Evolutionary conservation across 768 basidiomycete species (phyloP).

Genomic region (Suillus clintonianus): DNA sequence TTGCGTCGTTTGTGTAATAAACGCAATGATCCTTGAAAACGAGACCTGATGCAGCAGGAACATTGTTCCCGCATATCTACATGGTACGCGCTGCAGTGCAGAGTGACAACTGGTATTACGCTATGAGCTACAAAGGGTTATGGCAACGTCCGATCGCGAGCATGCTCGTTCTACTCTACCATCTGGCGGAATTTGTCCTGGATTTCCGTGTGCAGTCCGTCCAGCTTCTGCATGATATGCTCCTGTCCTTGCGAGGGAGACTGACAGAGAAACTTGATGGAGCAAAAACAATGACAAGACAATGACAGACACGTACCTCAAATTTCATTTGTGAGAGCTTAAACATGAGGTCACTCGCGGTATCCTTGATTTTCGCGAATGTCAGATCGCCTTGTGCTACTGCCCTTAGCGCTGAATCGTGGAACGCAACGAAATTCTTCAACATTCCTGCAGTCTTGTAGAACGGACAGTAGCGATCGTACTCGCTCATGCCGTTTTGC

Average conservation of each 20-base stretch:
- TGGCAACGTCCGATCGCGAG: not conserved
- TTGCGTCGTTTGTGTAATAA: not conserved
- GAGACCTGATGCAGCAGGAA: not conserved
- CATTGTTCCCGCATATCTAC: not conserved
- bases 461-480: conserved; percentile 97
- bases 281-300: not conserved
- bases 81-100: not conserved
- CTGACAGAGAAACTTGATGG: conserved; percentile 38
- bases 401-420: conserved; percentile 85
- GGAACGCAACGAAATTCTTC: conserved; percentile 91
- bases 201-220: conserved; percentile 81
- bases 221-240: conserved; percentile 77
- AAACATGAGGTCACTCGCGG: conserved; percentile 86
- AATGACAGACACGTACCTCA: conserved; percentile 58
- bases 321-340: conserved; percentile 99
- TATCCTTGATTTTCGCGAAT: conserved; percentile 85
- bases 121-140: conserved; percentile 20
- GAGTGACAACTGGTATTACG: conserved; percentile 18
- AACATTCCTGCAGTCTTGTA: conserved; percentile 99
- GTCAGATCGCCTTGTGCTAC: conserved; percentile 83
- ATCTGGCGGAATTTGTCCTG: conserved; percentile 90
- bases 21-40: not conserved
- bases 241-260: conserved; percentile 92
- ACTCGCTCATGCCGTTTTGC: conserved; percentile 98
- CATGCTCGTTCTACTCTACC: conserved; percentile 55